phyloP scores from a whole-genome alignment of 148 eudicot genomes.

The Rhododendron ferrugineum region DNA sequence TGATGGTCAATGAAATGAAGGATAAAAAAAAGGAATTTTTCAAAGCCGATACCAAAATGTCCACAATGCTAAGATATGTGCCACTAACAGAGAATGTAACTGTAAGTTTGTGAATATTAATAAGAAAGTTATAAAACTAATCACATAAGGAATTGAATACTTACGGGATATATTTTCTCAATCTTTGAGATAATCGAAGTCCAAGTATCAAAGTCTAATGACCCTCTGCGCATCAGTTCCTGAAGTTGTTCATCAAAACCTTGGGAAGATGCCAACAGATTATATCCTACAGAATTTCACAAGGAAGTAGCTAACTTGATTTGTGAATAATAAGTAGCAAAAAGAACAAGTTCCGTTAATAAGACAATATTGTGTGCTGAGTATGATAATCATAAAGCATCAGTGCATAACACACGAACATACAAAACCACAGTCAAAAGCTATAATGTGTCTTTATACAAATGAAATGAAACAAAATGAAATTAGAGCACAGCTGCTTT shows the following conservation, averaged over 20 bases:
- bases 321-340: neutral
- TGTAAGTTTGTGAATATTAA: neutral
- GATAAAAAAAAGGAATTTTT: neutral
- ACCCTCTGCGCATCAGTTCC: constrained; percentile 37
- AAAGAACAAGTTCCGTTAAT: neutral
- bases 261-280: constrained; percentile 15
- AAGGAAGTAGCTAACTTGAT: neutral
- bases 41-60: neutral
- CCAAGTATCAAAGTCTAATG: constrained; percentile 57
- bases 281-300: neutral
- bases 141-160: constrained; percentile 11
- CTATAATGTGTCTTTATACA: neutral
- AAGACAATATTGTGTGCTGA: neutral
- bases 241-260: constrained; percentile 35
- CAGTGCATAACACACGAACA: neutral
- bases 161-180: constrained; percentile 53
- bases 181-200: constrained; percentile 47
- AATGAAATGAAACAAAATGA: neutral
- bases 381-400: neutral
- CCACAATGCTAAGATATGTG: neutral
- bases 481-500: neutral
- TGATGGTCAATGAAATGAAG: neutral
- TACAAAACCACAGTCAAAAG: neutral
- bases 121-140: neutral
- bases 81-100: neutral